Base-by-base conservation (phyloP, 2,329 filamentous ascomycete genomes). In the Venturia carpophila region DNA sequence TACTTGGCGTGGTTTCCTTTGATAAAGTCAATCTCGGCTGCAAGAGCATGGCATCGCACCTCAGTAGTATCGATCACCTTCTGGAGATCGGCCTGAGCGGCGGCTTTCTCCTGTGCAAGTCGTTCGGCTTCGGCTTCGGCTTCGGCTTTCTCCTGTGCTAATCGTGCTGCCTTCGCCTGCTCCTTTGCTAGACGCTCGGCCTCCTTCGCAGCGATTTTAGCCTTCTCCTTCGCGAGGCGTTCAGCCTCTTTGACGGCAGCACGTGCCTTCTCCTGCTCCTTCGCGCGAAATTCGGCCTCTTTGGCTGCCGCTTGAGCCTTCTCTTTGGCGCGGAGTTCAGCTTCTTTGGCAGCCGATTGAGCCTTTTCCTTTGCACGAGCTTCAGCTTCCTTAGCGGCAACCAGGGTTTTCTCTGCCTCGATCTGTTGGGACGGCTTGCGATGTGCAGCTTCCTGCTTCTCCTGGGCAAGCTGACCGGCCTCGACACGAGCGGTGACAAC, bases 31-130 rank as follows among this genome's bases (percentile, higher is more conserved):
- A 58, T 58, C 19, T 58, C 13, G 5, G 52, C 21, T 58, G 5
- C 30, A 37, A 58, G 5, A 37, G 52, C 15, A 11, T 37, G 37
- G 27, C 13, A 58, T n/a, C 13, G 13, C 37, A 37, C 30, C 30
- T 58, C 30, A 37, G 27, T n/a, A 21, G 52, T 37, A n/a, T 37
- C 30, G 52, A 58, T 58, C 52, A 58, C 52, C 52, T 58, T 58
- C 52, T 58, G 30, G 19, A 34, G 15, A n/a, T 58, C 30, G 19
- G 21, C 17, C 52, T 58, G 37, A 30, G 24, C 47, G n/a, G 49
- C 21, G 21, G 43, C 47, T 56, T 39, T 60, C n/a, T 39, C 63
- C 11, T 34, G 15, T 10, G 43, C 45, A 24, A 55, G 34, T 37
- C 62, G 49, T 21, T 21, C 47, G 1, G 47, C 47, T 27, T 24